Evolutionary conservation across 2,329 filamentous ascomycete genomes (phyloP).

Genomic region (Aspergillus amoenus): DNA sequence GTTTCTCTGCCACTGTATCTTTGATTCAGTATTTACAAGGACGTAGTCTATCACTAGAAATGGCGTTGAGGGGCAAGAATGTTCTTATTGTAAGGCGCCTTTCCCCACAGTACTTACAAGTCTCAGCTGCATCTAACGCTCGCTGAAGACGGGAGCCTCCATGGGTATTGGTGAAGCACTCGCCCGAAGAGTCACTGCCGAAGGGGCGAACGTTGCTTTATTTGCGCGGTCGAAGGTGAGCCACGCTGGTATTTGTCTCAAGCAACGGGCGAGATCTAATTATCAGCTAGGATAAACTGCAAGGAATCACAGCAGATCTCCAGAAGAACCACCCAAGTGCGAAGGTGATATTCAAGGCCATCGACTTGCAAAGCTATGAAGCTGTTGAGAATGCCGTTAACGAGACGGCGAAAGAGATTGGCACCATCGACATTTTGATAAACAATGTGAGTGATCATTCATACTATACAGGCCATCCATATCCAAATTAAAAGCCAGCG

Average conservation of each 20-base stretch:
- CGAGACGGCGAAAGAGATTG: conserved; percentile 32
- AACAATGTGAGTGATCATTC: conserved; percentile 40
- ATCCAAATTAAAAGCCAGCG: not conserved
- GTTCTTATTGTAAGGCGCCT: conserved; percentile 2
- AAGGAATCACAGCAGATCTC: conserved; percentile 4
- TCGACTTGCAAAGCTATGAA: conserved; percentile 21
- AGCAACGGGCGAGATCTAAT: not conserved
- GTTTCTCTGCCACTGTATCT: no score
- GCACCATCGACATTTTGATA: conserved; percentile 46
- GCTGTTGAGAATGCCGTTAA: conserved; percentile 28
- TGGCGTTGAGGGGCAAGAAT: conserved; percentile 6
- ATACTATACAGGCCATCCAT: not conserved
- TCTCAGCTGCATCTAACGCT: not conserved
- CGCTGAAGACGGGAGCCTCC: conserved; percentile 40
- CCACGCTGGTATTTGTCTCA: not conserved
- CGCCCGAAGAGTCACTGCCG: conserved; percentile 38
- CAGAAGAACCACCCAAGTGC: not conserved
- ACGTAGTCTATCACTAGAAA: not conserved
- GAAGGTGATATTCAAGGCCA: conserved; percentile 15
- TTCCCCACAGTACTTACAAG: no score
- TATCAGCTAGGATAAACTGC: conserved; percentile 19
- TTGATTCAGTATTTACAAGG: no score
- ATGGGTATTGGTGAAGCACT: conserved; percentile 52
- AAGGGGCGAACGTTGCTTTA: conserved; percentile 45
- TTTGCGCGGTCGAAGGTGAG: conserved; percentile 40